Evolutionary conservation across 1,284 basidiomycete species (phyloP).

Genomic region (Ceratobasidium theobromae): DNA sequence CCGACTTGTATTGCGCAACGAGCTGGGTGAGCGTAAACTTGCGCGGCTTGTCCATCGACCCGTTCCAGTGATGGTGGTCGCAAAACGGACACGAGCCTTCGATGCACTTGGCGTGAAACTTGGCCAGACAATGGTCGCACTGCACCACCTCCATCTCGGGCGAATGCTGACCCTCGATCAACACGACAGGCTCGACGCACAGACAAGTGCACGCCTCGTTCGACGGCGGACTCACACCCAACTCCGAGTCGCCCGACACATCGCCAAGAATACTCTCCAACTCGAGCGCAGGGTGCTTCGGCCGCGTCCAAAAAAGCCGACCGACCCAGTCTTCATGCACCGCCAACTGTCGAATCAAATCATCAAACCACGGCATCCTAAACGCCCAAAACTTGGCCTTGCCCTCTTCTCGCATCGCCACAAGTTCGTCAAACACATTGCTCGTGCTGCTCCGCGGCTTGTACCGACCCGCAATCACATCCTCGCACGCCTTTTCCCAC

Average conservation of each 20-base stretch:
- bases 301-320: constrained; percentile 66
- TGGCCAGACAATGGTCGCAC: constrained; percentile 81
- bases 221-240: constrained; percentile 71
- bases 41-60: constrained; percentile 72
- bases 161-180: constrained; percentile 57
- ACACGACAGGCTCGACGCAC: constrained; percentile 63
- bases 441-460: constrained; percentile 55
- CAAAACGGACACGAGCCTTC: constrained; percentile 88
- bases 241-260: constrained; percentile 68
- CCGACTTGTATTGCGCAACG: constrained; percentile 62
- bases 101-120: constrained; percentile 76
- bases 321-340: constrained; percentile 68
- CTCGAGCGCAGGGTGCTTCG: constrained; percentile 50
- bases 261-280: constrained; percentile 67
- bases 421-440: constrained; percentile 62
- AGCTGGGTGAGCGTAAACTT: constrained; percentile 79
- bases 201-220: constrained; percentile 84
- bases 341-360: constrained; percentile 63
- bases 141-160: constrained; percentile 77
- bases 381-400: constrained; percentile 70
- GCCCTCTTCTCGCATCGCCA: constrained; percentile 69
- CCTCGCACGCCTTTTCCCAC: constrained; percentile 69
- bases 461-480: constrained; percentile 65
- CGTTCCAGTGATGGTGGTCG: constrained; percentile 85
- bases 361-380: constrained; percentile 67